Conservation (phyloP, 768 basidiomycete genomes). For the Phanerochaete sordida region DNA sequence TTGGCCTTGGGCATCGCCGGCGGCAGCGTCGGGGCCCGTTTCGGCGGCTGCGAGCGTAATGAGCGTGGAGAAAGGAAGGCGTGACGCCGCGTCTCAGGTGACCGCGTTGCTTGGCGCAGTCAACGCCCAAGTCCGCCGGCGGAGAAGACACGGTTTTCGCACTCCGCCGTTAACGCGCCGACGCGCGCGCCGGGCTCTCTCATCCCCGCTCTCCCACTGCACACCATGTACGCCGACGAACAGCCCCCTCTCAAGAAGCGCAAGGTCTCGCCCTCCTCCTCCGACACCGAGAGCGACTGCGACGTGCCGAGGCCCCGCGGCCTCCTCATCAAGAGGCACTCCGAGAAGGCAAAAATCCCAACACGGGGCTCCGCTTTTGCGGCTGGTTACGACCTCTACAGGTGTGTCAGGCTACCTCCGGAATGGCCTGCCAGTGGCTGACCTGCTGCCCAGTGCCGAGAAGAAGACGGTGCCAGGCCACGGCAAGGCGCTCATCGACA, state of each 20-base stretch:
- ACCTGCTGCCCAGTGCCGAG: slow-evolving; percentile 62
- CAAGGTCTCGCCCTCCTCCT: slow-evolving; percentile 48
- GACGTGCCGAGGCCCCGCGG: slow-evolving; percentile 22
- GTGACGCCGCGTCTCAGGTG: not conserved
- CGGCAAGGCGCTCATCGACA: slow-evolving; percentile 90
- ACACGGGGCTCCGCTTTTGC: slow-evolving; percentile 83
- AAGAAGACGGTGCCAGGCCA: slow-evolving; percentile 78
- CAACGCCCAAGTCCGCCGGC: slow-evolving; percentile 11
- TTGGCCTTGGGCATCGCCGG: not conserved
- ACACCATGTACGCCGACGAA: slow-evolving; percentile 16
- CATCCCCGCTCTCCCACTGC: not conserved
- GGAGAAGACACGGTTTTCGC: slow-evolving; percentile 38
- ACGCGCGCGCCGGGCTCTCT: not conserved
- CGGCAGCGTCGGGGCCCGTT: not conserved
- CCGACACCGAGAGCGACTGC: not conserved
- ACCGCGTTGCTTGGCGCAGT: not conserved
- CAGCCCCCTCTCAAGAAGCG: slow-evolving; percentile 49
- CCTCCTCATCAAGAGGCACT: slow-evolving; percentile 82
- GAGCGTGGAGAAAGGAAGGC: no score
- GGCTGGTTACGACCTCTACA: slow-evolving; percentile 95
- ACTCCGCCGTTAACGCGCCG: slow-evolving; percentile 21
- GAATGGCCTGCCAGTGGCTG: not conserved
- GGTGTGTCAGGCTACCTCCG: slow-evolving; percentile 45
- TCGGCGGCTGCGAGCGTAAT: not conserved
- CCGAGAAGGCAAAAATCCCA: slow-evolving; percentile 77